Conservation (phyloP, 2,329 filamentous ascomycete species). For the Incumbomyces lentus region DNA sequence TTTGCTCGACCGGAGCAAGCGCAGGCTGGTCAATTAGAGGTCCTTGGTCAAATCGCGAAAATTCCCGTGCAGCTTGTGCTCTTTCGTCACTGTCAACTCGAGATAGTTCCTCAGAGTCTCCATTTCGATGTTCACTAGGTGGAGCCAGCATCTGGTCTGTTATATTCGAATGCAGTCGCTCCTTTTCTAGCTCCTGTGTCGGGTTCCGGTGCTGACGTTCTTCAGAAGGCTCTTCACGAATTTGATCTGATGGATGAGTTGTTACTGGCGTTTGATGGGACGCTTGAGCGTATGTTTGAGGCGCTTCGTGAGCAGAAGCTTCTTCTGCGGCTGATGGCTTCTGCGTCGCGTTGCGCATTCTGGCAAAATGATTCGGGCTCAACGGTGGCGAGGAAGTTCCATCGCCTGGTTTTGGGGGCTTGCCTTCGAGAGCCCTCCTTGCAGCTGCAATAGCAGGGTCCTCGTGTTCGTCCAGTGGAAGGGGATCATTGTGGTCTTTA, state of each 20-base stretch:
- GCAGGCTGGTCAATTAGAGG: slow-evolving; percentile 79
- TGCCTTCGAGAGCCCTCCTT: slow-evolving; percentile 19
- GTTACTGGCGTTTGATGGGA: slow-evolving; percentile 14
- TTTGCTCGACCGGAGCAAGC: slow-evolving; percentile 55
- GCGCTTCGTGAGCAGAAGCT: slow-evolving; percentile 7
- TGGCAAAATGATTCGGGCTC: slow-evolving; percentile 18
- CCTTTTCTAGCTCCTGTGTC: not conserved
- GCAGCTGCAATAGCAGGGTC: slow-evolving; percentile 19
- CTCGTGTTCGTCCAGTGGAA: slow-evolving; percentile 7
- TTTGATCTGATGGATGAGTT: slow-evolving; percentile 23
- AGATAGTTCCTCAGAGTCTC: slow-evolving; percentile 48
- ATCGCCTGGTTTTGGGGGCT: slow-evolving; percentile 14
- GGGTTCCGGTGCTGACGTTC: not conserved
- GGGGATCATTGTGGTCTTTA: slow-evolving; percentile 8
- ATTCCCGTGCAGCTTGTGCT: slow-evolving; percentile 38
- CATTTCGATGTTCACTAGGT: slow-evolving; percentile 35
- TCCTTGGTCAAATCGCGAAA: slow-evolving; percentile 73
- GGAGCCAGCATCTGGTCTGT: slow-evolving; percentile 12
- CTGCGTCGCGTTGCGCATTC: slow-evolving; percentile 14
- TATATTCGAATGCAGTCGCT: not conserved
- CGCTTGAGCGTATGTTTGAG: slow-evolving; percentile 17
- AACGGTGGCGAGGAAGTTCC: slow-evolving; percentile 16
- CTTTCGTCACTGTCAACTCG: slow-evolving; percentile 46
- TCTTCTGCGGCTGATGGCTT: slow-evolving; percentile 18
- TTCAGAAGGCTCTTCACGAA: slow-evolving; percentile 24